These are phyloP conservation scores for Corniculantispora saksenae DNA, from an alignment of 2,329 filamentous ascomycete genomes.

Conservation along the genomic window DNA sequence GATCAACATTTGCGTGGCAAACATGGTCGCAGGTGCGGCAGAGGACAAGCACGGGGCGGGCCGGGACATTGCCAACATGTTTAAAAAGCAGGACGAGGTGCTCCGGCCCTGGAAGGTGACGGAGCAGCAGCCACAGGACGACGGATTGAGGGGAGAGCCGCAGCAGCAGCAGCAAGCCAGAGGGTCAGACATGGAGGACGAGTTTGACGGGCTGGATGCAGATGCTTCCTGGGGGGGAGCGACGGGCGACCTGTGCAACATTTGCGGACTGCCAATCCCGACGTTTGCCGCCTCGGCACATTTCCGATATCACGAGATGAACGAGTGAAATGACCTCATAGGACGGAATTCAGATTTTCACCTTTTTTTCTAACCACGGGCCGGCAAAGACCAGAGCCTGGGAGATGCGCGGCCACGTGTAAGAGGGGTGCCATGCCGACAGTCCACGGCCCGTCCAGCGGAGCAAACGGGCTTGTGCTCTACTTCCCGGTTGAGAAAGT, in stretches of 20 bases:
- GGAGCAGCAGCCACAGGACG: conserved; percentile 37
- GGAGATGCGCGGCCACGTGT: conserved; percentile 4
- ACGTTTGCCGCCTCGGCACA: conserved; percentile 61
- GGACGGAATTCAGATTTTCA: background rate
- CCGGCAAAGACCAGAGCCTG: background rate
- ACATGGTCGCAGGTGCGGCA: conserved; percentile 67
- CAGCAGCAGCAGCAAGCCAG: conserved; percentile 31
- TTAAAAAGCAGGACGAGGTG: conserved; percentile 69
- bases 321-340: conserved; percentile 8
- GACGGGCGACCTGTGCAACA: conserved; percentile 40
- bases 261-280: conserved; percentile 57
- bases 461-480: background rate
- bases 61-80: conserved; percentile 81
- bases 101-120: conserved; percentile 65
- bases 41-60: conserved; percentile 57
- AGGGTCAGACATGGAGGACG: conserved; percentile 3
- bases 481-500: background rate
- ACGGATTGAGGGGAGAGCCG: conserved; percentile 19
- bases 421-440: background rate
- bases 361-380: background rate
- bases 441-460: background rate
- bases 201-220: conserved; percentile 12
- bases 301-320: conserved; percentile 38
- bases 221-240: conserved; percentile 31
- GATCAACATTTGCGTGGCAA: conserved; percentile 83